A percentile compares a stretch with the other conserved stretches of the same genome.
Evolutionary conservation across 805 yeast genomes (phyloP).

Genomic region (Nematodospora valgi): DNA sequence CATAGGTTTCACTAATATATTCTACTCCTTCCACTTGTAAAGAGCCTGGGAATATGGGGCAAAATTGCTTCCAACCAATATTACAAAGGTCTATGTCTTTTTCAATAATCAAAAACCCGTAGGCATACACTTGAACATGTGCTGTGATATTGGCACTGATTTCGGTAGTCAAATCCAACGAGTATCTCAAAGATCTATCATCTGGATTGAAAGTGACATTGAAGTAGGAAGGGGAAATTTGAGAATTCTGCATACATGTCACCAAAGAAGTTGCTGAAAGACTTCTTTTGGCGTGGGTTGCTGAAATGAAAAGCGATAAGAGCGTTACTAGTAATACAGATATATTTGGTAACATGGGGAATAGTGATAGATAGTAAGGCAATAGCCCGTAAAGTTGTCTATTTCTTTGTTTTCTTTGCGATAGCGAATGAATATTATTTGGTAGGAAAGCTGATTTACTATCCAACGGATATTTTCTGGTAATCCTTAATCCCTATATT

Average conservation of each 20-base stretch:
- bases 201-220: constrained; percentile 76
- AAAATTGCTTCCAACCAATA: constrained; percentile 78
- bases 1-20: constrained; percentile 50
- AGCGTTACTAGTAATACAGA: constrained; percentile 2
- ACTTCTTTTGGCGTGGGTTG: constrained; percentile 20
- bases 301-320: constrained; percentile 3
- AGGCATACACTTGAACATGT: constrained; percentile 72
- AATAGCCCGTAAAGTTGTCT: too few species aligned
- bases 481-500: too few species aligned
- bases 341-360: constrained; percentile 1
- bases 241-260: constrained; percentile 78
- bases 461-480: too few species aligned
- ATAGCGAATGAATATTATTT: too few species aligned
- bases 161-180: constrained; percentile 65
- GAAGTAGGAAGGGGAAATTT: constrained; percentile 68
- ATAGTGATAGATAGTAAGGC: too few species aligned
- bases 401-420: too few species aligned
- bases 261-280: constrained; percentile 72
- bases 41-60: constrained; percentile 82
- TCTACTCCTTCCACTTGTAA: constrained; percentile 72
- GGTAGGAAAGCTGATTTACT: too few species aligned
- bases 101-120: constrained; percentile 71
- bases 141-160: constrained; percentile 67
- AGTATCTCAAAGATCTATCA: constrained; percentile 61
- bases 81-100: constrained; percentile 60